Percentiles rank a stretch among this genome's conserved stretches.
Evolutionary conservation across 2,329 filamentous ascomycete genomes (phyloP).

Genomic region (Penicillium sp.): DNA sequence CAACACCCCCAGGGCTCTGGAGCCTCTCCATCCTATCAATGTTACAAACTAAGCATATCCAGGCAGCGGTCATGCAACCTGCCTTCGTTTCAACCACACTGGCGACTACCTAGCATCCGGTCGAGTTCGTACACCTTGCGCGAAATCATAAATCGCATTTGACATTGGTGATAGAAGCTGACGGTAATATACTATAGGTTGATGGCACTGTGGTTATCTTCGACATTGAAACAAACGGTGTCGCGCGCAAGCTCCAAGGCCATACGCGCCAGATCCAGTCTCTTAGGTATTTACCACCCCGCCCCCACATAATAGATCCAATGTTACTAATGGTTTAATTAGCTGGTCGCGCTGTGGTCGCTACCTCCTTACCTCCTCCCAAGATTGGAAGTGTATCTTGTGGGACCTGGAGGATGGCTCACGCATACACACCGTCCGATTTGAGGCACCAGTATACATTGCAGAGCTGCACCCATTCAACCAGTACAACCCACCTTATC

Average conservation of each 20-base stretch:
- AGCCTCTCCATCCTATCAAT: neutral
- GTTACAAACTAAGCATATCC: conserved; percentile 15
- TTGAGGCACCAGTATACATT: conserved; percentile 91
- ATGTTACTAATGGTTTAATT: neutral
- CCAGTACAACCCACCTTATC: conserved; percentile 60
- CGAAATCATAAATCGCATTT: neutral
- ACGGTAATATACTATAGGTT: conserved; percentile 43
- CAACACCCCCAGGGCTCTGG: too few species aligned
- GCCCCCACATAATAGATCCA: neutral
- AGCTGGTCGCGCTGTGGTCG: conserved; percentile 90
- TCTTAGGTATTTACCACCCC: conserved; percentile 56
- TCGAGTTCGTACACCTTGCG: conserved; percentile 55
- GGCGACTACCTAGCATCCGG: conserved; percentile 95
- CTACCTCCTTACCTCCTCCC: conserved; percentile 87
- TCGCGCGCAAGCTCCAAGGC: conserved; percentile 88
- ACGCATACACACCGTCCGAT: conserved; percentile 79
- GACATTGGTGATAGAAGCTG: neutral
- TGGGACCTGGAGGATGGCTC: conserved; percentile 82
- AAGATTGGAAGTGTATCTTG: conserved; percentile 94
- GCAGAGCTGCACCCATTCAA: conserved; percentile 92
- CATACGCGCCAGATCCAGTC: conserved; percentile 94
- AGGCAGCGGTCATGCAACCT: conserved; percentile 64
- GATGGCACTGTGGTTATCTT: conserved; percentile 95
- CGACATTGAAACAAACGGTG: conserved; percentile 95
- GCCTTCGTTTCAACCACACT: conserved; percentile 83